These are phyloP conservation scores for Dryas integrifolia DNA, from an alignment of 331 rosid genomes.

Conservation along the genomic window DNA sequence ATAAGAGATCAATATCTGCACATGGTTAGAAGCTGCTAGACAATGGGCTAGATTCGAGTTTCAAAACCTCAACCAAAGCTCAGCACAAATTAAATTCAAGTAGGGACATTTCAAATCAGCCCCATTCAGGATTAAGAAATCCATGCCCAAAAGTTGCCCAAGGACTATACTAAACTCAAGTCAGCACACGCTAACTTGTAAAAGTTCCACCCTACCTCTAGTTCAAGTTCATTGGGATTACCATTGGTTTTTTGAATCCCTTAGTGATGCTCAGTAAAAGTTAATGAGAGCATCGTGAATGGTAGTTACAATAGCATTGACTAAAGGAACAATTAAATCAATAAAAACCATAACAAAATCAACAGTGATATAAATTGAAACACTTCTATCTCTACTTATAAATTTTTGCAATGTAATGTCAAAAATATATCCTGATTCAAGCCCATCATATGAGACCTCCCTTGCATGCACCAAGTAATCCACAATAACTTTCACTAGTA, in stretches of 20 bases:
- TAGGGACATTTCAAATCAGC: not conserved
- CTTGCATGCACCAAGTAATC: not conserved
- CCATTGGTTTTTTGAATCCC: too few species aligned
- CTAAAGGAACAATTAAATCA: too few species aligned
- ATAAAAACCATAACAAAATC: too few species aligned
- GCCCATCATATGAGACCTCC: conserved; percentile 1
- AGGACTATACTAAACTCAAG: too few species aligned
- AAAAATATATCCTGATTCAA: not conserved
- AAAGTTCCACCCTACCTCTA: too few species aligned
- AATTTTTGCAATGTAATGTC: not conserved
- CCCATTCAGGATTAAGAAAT: not conserved
- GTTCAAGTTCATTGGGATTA: too few species aligned
- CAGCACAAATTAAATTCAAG: not conserved
- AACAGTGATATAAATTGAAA: not conserved
- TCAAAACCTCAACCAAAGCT: not conserved
- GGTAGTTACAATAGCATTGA: too few species aligned
- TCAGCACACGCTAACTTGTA: too few species aligned
- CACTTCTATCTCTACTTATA: not conserved
- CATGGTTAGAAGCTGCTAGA: not conserved
- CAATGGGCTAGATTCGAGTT: not conserved
- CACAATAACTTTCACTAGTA: not conserved
- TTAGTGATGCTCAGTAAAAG: too few species aligned
- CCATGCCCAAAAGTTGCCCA: not conserved
- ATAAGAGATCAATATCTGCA: too few species aligned
- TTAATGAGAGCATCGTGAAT: too few species aligned